Base-by-base conservation (phyloP, 2,329 filamentous ascomycete species). In the Fulvia fulva region DNA sequence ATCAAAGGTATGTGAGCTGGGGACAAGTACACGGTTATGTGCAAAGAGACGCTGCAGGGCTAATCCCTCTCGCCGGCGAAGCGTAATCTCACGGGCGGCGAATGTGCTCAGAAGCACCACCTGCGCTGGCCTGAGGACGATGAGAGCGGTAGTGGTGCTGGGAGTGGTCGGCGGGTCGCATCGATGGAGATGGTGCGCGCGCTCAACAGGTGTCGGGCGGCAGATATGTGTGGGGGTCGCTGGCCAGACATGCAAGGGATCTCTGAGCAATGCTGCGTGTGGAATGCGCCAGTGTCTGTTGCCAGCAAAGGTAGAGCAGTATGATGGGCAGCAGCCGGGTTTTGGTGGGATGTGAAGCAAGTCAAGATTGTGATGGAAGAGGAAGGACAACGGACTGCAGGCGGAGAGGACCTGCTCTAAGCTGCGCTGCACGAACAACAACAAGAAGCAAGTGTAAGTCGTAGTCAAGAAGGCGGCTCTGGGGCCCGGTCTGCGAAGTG, bases 61-160 rank as follows among this genome's bases (percentile, higher is more conserved):
- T 58, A 53, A 66, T 64, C 64, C 63, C 64, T 67, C 60, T 60
- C 58, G 58, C 52, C 53, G 51, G 28, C 23, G 50, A 63, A 65
- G 61, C 47, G 53, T 57, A 62, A 63, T 63, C 54, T 58, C 58
- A 49, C 46, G 56, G 55, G 56, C 56, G 16, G 47, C 51, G 50
- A 55, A 51, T 32, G 44, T 54, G 56, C 43, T 52, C 54, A 50
- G 47, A 45, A 49, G 46, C 56, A 53, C 51, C 54, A 50, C 57
- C 55, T 57, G 56, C 51, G 51, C 57, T 53, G 57, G 56, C 45
- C 44, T 22, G 52, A 41, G 43, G 49, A 9, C 19, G 51, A 41
- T 30, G 54, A 52, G 44, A 26, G 16, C 50, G 44, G 44, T 28
- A 28, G 43, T 37, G 55, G 47, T 55, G 21, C 47, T 16, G 45